Evolutionary conservation across 2,329 filamentous ascomycete species (phyloP), one percentile per base, ranked within the genome.

Genomic region (Aschersonia sp.): DNA sequence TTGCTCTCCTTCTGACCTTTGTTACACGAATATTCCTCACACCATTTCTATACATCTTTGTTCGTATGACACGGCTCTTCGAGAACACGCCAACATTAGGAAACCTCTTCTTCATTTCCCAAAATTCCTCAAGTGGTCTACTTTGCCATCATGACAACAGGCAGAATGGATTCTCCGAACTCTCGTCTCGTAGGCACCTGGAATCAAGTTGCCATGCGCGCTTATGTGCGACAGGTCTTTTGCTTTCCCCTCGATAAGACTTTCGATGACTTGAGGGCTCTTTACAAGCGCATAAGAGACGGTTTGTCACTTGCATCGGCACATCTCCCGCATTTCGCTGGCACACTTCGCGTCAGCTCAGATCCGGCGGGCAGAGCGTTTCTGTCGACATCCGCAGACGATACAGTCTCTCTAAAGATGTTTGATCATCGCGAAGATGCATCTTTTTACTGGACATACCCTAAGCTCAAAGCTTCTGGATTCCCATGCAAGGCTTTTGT

Each of bases 401-500:
- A 50, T 42, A 31, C 30, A 7, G 58, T 59, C n/a, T 55, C 55
- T 1, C 54, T 59, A 11, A 49, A 52, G 9, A 48, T 54, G 3
- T 47, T 50, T 31, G 50, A 52, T 11, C 42, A 48, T 44, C 50
- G 50, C 7, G 39, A 4, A 8, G 30, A 41, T 10, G 9, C 8
- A 7, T 45, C 47, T 2, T 59, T 62, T 30, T 51, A 48, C 9
- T 52, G 49, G 29, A 55, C 51, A 1, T 65, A 61, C 44, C 47
- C 49, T 3, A 53, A 60, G 31, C 55, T 64, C 29, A 50, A 53
- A 44, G 46, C 45, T 0, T 52, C 52, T 29, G 55, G 52, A 5
- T 65, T 64, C 47, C 58, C 62, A 2, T 57, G 59, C 0, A 53
- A 49, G 6, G 55, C 54, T 0, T 64, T 63, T 50, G 58, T 64